Conservation (phyloP, 164 flowering plant species). For the Berberis vulgaris region DNA sequence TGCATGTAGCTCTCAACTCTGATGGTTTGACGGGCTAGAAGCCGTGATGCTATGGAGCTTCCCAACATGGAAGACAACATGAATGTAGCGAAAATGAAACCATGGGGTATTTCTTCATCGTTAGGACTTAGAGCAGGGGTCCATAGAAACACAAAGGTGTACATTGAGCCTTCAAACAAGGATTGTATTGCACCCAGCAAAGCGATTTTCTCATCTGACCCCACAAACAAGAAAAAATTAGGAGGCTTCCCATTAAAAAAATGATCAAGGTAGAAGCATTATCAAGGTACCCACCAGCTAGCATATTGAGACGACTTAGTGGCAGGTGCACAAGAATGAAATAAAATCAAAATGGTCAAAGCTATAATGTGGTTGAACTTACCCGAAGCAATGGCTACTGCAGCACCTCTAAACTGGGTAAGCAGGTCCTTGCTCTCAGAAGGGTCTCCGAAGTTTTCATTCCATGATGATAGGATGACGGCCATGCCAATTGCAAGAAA, state of each 20-base stretch:
- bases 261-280: neutral
- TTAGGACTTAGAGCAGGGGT: constrained; percentile 97
- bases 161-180: constrained; percentile 98
- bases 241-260: neutral
- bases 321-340: neutral
- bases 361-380: constrained; percentile 4
- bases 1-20: constrained; percentile 97
- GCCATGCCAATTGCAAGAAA: constrained; percentile 94
- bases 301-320: neutral
- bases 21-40: constrained; percentile 55
- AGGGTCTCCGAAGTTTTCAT: constrained; percentile 87
- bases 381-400: constrained; percentile 95
- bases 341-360: neutral
- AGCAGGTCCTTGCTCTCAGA: constrained; percentile 90
- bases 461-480: constrained; percentile 77
- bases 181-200: constrained; percentile 95
- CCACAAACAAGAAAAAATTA: constrained; percentile 4
- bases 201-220: constrained; percentile 89
- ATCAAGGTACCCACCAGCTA: neutral
- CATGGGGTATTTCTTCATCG: constrained; percentile 94
- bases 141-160: constrained; percentile 97
- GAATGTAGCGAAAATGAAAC: constrained; percentile 94
- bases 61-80: constrained; percentile 98
- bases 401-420: constrained; percentile 86
- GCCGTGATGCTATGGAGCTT: constrained; percentile 83